phyloP scores from a whole-genome alignment of 805 yeast species.

The Spathaspora sp. region DNA sequence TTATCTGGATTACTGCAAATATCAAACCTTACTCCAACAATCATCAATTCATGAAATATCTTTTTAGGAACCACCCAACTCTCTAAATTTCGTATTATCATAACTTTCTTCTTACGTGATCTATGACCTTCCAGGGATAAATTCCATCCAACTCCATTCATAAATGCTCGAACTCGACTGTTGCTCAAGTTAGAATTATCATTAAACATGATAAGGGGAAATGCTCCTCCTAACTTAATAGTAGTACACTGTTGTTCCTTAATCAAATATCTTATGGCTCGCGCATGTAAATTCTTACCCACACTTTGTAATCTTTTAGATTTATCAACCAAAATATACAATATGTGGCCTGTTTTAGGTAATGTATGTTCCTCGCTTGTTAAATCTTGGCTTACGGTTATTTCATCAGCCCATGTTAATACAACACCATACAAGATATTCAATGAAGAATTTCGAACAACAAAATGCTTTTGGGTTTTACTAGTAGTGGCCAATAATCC shows the following conservation, averaged over 20 bases:
- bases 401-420: conserved; percentile 46
- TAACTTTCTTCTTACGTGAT: conserved; percentile 22
- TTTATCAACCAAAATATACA: conserved; percentile 49
- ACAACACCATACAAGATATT: conserved; percentile 53
- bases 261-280: conserved; percentile 48
- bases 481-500: conserved; percentile 26
- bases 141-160: conserved; percentile 42
- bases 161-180: conserved; percentile 25
- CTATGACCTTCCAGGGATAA: conserved; percentile 8
- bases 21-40: conserved; percentile 56
- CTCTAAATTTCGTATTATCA: conserved; percentile 39
- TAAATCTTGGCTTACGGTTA: conserved; percentile 11
- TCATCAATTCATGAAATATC: conserved; percentile 50
- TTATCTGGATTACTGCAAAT: conserved; percentile 44
- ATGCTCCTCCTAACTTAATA: conserved; percentile 41
- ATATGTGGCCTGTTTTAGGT: conserved; percentile 36
- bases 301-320: conserved; percentile 52
- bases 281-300: conserved; percentile 49
- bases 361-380: conserved; percentile 8
- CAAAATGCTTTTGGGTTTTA: conserved; percentile 44
- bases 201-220: conserved; percentile 44
- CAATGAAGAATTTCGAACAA: conserved; percentile 53
- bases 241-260: conserved; percentile 39
- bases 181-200: conserved; percentile 21
- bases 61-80: conserved; percentile 54